Evolutionary conservation across 352 stramenopile species (phyloP).

Genomic region (Thraustochytrium striatum): DNA sequence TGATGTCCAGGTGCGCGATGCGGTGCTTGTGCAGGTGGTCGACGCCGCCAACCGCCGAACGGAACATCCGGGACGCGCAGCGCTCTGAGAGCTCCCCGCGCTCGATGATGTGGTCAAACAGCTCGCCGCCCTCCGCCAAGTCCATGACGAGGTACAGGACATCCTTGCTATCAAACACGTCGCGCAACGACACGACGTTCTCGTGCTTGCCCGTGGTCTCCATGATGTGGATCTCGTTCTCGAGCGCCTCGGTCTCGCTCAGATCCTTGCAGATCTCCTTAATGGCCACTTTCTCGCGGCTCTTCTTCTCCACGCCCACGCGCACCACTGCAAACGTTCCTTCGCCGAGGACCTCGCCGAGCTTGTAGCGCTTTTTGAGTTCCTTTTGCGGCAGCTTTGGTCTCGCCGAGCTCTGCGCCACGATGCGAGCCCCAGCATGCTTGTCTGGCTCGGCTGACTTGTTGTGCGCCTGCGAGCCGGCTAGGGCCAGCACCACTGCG

Average conservation of each 20-base stretch:
- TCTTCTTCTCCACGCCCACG: slow-evolving; percentile 52
- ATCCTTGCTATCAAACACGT: slow-evolving; percentile 87
- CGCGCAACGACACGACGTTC: slow-evolving; percentile 87
- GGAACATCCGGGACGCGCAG: slow-evolving; percentile 68
- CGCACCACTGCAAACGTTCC: slow-evolving; percentile 44
- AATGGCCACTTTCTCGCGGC: slow-evolving; percentile 63
- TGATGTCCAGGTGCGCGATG: slow-evolving; percentile 73
- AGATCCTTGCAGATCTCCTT: slow-evolving; percentile 65
- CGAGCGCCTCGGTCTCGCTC: slow-evolving; percentile 69
- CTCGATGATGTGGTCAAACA: slow-evolving; percentile 71
- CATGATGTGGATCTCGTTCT: slow-evolving; percentile 70
- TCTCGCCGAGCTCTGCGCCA: too few relatives aligned
- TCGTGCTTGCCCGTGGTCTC: slow-evolving; percentile 65
- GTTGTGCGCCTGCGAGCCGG: too few relatives aligned
- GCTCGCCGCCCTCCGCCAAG: slow-evolving; percentile 69
- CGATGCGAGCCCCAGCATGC: too few relatives aligned
- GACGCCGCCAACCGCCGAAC: slow-evolving; percentile 66
- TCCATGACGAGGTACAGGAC: slow-evolving; percentile 87
- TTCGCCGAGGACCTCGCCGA: slow-evolving; percentile 43
- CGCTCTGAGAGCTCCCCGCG: slow-evolving; percentile 74
- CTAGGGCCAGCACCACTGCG: too few relatives aligned
- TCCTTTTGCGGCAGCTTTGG: slow-evolving; percentile 40
- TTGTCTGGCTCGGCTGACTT: too few relatives aligned
- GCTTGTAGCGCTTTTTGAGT: slow-evolving; percentile 37
- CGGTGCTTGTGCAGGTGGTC: slow-evolving; percentile 67